Base-by-base conservation (phyloP, 2,329 filamentous ascomycete genomes). In the Coniochaeta hoffmannii region DNA sequence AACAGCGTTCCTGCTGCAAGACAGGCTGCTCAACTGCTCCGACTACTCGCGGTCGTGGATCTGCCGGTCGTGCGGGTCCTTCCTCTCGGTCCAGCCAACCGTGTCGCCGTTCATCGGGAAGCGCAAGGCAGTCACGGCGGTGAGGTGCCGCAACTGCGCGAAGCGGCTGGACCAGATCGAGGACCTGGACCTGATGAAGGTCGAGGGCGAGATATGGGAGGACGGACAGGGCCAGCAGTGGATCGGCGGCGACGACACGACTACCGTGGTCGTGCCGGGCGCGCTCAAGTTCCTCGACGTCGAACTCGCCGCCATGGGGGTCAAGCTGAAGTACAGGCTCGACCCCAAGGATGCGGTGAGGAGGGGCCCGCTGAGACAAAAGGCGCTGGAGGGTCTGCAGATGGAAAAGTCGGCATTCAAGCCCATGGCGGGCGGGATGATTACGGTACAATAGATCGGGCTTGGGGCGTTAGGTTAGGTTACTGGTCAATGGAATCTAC, bases 21-120 rank as follows among this genome's bases (percentile, higher is more conserved):
- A 99, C 71, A 88, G 94, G 57, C 78, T 99, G 58, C 86, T 99
- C 77, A 97, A 99, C 76, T 99, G 94, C 74, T 96, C 90, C 53
- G 94, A 99, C 71, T 95, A 96, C 70, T 85, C 87, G 28, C 86
- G 87, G 60, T 87, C 91, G 1, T 96, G 92, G 85, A 86, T 97
- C 61, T 99, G 94, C 72, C 87, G 90, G 55, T 76, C 76, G 32
- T 99, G 94, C 69, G 94, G 94, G 53, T 92, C 87, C 9, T 99
- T 99, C 78, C 72, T 97, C 60, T 90, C 89, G 0, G 90, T 90
- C 11, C 89, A 95, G 69, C 88, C 89, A 1, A 89, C 87, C 0
- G 86, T 91, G 46, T 85, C 80, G 61, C 81, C 79, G 22, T 86
- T 82, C 58, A 76, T 80, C 26, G 78, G 79, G 56, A 87, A 85